Base-by-base conservation (phyloP, 2,329 filamentous ascomycete species). In the Botrytis medusae region DNA sequence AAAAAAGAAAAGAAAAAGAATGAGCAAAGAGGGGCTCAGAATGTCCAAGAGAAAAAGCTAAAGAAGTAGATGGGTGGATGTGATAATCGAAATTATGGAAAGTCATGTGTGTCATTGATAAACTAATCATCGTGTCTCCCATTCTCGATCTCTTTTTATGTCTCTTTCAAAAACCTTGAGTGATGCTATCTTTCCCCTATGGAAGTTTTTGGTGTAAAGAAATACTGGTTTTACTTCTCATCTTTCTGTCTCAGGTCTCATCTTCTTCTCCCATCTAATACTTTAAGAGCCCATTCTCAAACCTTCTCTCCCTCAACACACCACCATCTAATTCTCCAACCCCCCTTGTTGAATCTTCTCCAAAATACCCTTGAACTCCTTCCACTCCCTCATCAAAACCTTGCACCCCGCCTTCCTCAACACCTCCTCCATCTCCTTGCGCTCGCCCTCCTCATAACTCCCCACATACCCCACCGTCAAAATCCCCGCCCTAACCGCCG, bases 381-480 rank as follows among this genome's bases (percentile, higher is more conserved):
- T 82, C 88, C 88, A 90, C 78, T 89, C 80, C 69, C 84, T 79
- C 86, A 90, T 93, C 79, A 93, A 85, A 72, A 89, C 83, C 74
- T 86, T 85, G 71, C 89, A 90, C 22, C 91, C 91, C 0, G 89
- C 87, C 7, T 90, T 88, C 25, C 79, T 84, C 79, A 94, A 82
- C 42, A 86, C 81, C 79, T 88, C 85, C 83, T 87, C 84, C 83
- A 91, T 84, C 63, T 85, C 82, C 75, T 75, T 75, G 64, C 78
- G 74, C 82, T 95, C 95, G 71, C 92, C 83, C 71, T 69, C 70
- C 68, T 81, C 78, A 83, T 95, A 96, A 73, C 92, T 92, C 54
- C 94, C 94, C 44, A 96, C 92, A 83, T 97, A 97, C 72, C 91
- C 94, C 78, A 97, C 90, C 76, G 92, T 90, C 75, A 89, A 91